Percentiles rank a stretch among this genome's conserved stretches.
phyloP scores from a whole-genome alignment of 345 rosid species.

The Brassica rapa region DNA sequence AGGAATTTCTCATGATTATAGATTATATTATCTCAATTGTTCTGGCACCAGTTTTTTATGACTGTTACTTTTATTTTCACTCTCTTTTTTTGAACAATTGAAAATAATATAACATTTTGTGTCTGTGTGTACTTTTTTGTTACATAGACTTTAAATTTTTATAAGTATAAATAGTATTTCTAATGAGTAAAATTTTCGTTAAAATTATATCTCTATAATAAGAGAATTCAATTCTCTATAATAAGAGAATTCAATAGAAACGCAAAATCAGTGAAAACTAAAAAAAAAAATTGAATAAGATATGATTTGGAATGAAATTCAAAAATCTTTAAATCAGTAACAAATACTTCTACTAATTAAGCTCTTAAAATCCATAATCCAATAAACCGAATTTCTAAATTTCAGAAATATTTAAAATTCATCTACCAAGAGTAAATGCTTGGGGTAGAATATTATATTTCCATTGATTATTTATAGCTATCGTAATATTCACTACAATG shows the following conservation, averaged over 20 bases:
- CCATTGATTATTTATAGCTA: neutral
- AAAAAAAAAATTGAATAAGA: too few species aligned
- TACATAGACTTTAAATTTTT: neutral
- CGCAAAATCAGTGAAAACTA: neutral
- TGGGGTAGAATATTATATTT: neutral
- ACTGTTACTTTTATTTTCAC: too few species aligned
- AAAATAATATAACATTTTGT: too few species aligned
- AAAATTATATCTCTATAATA: neutral
- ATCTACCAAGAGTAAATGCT: neutral
- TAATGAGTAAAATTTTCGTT: neutral
- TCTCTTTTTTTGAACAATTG: too few species aligned
- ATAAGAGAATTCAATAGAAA: neutral
- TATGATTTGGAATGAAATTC: neutral
- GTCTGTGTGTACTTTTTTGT: neutral
- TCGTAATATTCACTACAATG: neutral
- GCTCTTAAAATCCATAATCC: neutral
- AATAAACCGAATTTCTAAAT: neutral
- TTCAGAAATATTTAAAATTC: too few species aligned
- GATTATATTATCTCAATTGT: neutral
- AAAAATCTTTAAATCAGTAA: too few species aligned
- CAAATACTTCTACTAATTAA: neutral
- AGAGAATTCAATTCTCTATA: neutral
- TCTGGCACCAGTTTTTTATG: too few species aligned
- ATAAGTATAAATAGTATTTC: neutral
- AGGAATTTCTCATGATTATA: neutral